These are phyloP conservation scores for Lindgomyces ingoldianus DNA, from an alignment of 495 filamentous ascomycete genomes.

Conservation along the genomic window DNA sequence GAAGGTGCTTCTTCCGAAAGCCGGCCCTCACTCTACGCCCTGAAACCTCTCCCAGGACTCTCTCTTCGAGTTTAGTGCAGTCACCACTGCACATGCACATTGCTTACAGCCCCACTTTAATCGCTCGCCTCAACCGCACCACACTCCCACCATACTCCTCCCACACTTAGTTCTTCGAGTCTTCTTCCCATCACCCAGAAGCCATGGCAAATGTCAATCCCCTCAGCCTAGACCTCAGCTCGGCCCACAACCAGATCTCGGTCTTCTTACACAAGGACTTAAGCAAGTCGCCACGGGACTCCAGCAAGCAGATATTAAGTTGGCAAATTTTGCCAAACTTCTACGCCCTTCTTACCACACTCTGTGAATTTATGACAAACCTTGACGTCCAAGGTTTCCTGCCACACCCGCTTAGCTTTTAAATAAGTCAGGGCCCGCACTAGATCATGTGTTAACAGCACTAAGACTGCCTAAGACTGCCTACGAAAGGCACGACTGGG, in stretches of 20 bases:
- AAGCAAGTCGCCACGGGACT: too few relatives aligned
- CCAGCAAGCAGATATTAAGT: neutral
- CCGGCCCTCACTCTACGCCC: too few relatives aligned
- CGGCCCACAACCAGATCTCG: too few relatives aligned
- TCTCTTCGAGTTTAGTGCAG: too few relatives aligned
- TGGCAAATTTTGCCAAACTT: slow-evolving; percentile 1
- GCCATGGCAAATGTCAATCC: too few relatives aligned
- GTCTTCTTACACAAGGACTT: neutral
- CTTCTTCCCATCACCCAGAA: too few relatives aligned
- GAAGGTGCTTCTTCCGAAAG: too few relatives aligned
- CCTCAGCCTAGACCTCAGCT: too few relatives aligned
- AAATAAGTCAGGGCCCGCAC: neutral
- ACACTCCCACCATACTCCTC: neutral
- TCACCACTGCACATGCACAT: too few relatives aligned
- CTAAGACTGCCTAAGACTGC: slow-evolving; percentile 1
- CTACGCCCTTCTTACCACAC: neutral
- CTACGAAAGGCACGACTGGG: neutral
- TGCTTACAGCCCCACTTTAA: too few relatives aligned
- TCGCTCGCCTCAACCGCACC: neutral
- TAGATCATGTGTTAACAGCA: slow-evolving; percentile 4
- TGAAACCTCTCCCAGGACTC: too few relatives aligned
- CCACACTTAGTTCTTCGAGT: neutral
- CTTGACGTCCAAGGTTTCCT: slow-evolving; percentile 1
- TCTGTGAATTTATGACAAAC: slow-evolving; percentile 9
- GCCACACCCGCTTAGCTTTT: slow-evolving; percentile 12